Conservation (phyloP, 257 asterid genomes). For the Primulina tabacum region DNA sequence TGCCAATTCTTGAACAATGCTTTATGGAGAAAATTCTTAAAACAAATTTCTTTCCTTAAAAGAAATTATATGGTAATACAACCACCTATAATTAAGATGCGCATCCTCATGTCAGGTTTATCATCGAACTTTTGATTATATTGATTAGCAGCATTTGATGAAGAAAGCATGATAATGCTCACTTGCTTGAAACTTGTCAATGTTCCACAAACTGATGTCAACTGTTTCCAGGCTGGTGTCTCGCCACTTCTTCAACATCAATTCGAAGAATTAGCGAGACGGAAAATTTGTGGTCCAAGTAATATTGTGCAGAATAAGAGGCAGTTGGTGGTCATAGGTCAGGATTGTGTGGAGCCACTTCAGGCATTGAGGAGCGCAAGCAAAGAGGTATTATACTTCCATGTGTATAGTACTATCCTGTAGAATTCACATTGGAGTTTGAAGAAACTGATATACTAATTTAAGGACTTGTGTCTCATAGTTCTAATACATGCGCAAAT, state of each 20-base stretch:
- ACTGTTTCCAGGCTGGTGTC: constrained; percentile 67
- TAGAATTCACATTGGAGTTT: not conserved
- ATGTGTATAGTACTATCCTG: not conserved
- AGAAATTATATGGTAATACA: not conserved
- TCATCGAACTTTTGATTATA: not conserved
- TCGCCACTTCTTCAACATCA: constrained; percentile 82
- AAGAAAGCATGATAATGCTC: not conserved
- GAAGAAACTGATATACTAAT: not conserved
- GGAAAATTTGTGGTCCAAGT: constrained; percentile 34
- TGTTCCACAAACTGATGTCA: constrained; percentile 17
- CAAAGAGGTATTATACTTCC: constrained; percentile 33
- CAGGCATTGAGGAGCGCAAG: constrained; percentile 71
- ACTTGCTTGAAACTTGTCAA: not conserved
- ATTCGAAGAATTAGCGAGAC: constrained; percentile 63
- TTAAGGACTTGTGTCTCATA: not conserved
- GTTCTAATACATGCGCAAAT: not conserved
- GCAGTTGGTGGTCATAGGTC: constrained; percentile 80
- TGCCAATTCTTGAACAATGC: not conserved
- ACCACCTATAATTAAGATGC: not conserved
- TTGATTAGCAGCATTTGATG: not conserved
- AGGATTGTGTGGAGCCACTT: constrained; percentile 89
- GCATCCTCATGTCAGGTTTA: constrained; percentile 8
- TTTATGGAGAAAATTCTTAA: not conserved
- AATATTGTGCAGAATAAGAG: constrained; percentile 45
- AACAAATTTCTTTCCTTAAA: not conserved